Percentiles rank a stretch among this genome's conserved stretches.
Conservation (phyloP, 768 basidiomycete genomes). For the Hysterangium stoloniferum region DNA sequence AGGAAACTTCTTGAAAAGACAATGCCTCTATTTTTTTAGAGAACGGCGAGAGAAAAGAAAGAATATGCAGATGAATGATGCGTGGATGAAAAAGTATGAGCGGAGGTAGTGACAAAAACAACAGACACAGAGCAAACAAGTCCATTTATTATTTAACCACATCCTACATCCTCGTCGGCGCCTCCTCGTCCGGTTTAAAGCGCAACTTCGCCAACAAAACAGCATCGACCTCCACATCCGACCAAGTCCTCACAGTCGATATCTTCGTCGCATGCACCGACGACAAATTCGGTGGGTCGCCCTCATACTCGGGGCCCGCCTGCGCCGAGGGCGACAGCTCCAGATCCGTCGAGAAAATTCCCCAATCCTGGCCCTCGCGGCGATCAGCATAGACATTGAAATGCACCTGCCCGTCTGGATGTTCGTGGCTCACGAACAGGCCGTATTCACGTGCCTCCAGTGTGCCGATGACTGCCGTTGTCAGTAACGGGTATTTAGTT, state of each 20-base stretch:
- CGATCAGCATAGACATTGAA: slow-evolving; percentile 60
- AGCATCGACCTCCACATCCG: slow-evolving; percentile 34
- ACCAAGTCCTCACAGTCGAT: slow-evolving; percentile 31
- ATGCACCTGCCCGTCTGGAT: slow-evolving; percentile 55
- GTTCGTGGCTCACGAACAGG: slow-evolving; percentile 65
- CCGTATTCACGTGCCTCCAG: slow-evolving; percentile 67
- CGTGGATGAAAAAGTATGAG: no score
- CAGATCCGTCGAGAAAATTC: slow-evolving; percentile 56
- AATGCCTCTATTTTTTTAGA: no score
- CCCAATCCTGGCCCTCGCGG: slow-evolving; percentile 58
- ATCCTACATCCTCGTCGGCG: slow-evolving; percentile 51
- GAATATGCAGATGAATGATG: no score
- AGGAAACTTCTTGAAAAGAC: no score
- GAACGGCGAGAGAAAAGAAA: no score
- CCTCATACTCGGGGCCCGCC: slow-evolving; percentile 19
- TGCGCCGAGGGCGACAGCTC: slow-evolving; percentile 30
- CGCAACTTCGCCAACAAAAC: slow-evolving; percentile 57
- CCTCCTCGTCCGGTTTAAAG: slow-evolving; percentile 53
- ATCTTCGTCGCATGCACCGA: slow-evolving; percentile 43
- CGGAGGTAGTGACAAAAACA: no score
- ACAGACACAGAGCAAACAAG: no score
- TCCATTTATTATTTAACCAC: no score
- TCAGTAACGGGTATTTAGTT: no score
- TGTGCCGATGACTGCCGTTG: slow-evolving; percentile 65
- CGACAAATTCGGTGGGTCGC: slow-evolving; percentile 25